Conservation (phyloP, 495 filamentous ascomycete genomes). For the Hypoxylon perforatum region DNA sequence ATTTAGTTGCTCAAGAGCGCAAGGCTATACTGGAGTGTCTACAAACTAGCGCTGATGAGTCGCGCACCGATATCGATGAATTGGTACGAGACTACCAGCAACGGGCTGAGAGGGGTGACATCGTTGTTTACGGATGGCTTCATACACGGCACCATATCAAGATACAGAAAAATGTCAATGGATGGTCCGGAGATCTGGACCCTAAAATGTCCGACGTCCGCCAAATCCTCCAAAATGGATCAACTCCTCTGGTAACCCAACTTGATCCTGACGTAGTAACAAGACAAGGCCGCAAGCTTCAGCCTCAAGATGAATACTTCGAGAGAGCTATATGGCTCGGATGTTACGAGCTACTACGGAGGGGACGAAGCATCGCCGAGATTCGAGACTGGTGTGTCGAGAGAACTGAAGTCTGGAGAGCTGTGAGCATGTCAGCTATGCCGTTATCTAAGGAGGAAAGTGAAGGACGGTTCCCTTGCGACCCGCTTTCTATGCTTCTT, state of each 20-base stretch:
- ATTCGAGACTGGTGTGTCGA: constrained; percentile 84
- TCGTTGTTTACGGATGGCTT: constrained; percentile 88
- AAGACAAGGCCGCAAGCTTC: constrained; percentile 77
- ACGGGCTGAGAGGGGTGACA: constrained; percentile 69
- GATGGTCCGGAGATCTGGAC: constrained; percentile 71
- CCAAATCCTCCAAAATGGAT: constrained; percentile 66
- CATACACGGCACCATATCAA: constrained; percentile 92
- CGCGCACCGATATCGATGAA: constrained; percentile 75
- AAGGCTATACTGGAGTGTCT: constrained; percentile 85
- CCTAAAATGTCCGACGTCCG: constrained; percentile 66
- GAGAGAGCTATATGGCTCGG: constrained; percentile 89
- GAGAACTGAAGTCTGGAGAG: constrained; percentile 86
- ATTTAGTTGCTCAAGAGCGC: constrained; percentile 70
- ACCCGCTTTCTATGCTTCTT: constrained; percentile 65
- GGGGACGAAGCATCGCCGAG: constrained; percentile 75
- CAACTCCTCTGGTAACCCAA: constrained; percentile 80
- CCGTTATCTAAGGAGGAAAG: constrained; percentile 58
- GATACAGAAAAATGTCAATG: constrained; percentile 80
- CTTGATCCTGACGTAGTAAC: constrained; percentile 91
- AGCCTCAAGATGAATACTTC: constrained; percentile 83
- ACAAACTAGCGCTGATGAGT: constrained; percentile 72
- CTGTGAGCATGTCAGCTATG: constrained; percentile 70
- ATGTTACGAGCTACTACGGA: constrained; percentile 87
- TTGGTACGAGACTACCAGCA: constrained; percentile 79
- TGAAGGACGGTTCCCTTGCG: constrained; percentile 48